A percentile compares a stretch with the other conserved stretches of the same genome.
Conservation (phyloP, 495 filamentous ascomycete genomes). For the Physcia stellaris region DNA sequence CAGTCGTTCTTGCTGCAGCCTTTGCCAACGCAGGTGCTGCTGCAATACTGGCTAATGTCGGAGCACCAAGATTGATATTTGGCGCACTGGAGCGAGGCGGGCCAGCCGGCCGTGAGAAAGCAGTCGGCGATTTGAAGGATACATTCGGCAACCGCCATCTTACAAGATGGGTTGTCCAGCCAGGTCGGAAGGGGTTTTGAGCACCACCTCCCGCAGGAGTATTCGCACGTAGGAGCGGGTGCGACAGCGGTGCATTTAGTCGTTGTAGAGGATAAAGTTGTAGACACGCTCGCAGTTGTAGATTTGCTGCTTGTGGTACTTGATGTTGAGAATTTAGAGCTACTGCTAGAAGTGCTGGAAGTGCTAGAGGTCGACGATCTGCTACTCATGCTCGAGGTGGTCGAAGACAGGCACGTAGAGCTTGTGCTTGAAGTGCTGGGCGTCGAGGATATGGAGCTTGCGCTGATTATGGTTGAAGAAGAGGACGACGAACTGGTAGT, state of each 20-base stretch:
- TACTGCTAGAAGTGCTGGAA: background rate
- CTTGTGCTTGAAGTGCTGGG: background rate
- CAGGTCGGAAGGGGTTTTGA: slow-evolving; percentile 31
- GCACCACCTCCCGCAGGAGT: slow-evolving; percentile 37
- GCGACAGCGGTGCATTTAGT: slow-evolving; percentile 26
- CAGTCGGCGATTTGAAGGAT: slow-evolving; percentile 30
- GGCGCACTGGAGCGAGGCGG: slow-evolving; percentile 30
- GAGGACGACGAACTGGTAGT: slow-evolving; percentile 51
- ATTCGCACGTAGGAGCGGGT: slow-evolving; percentile 31
- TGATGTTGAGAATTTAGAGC: slow-evolving; percentile 2
- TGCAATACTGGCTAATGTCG: slow-evolving; percentile 25
- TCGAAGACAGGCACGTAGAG: slow-evolving; percentile 1
- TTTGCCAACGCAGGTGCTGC: slow-evolving; percentile 5
- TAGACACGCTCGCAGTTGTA: slow-evolving; percentile 11
- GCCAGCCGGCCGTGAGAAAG: slow-evolving; percentile 33
- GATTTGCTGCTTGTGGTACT: slow-evolving; percentile 2
- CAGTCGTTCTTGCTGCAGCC: slow-evolving; percentile 24
- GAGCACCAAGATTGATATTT: slow-evolving; percentile 30
- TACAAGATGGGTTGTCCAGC: slow-evolving; percentile 24
- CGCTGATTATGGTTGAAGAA: slow-evolving; percentile 33
- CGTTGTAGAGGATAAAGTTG: slow-evolving; percentile 24
- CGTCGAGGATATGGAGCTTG: slow-evolving; percentile 3
- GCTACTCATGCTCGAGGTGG: background rate
- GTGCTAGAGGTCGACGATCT: background rate
- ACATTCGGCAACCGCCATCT: slow-evolving; percentile 23